Evolutionary conservation across 2,329 filamentous ascomycete species (phyloP).

Genomic region (Calonectria hawksworthii): DNA sequence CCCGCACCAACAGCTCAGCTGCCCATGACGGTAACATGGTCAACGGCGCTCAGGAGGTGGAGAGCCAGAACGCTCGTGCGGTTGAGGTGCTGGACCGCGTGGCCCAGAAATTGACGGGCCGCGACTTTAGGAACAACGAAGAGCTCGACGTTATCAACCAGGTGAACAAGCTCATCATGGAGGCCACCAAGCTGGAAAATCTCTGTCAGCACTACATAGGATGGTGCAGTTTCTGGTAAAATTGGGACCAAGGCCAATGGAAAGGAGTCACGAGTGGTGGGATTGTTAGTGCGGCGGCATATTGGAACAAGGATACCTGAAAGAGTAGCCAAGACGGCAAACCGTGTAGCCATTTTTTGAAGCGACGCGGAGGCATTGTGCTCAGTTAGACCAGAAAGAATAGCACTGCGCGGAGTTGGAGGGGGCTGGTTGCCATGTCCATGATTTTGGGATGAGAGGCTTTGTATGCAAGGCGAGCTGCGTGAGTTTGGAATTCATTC

Average conservation of each 20-base stretch:
- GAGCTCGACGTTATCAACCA: slow-evolving; percentile 89
- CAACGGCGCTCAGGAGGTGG: slow-evolving; percentile 66
- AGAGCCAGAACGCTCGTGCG: slow-evolving; percentile 93
- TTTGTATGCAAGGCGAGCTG: slow-evolving; percentile 11
- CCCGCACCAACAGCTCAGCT: slow-evolving; percentile 72
- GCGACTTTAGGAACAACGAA: slow-evolving; percentile 89
- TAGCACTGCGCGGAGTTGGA: slow-evolving; percentile 37
- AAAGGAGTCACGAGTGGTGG: background rate
- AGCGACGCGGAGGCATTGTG: slow-evolving; percentile 1
- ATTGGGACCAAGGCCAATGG: background rate
- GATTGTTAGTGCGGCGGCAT: background rate
- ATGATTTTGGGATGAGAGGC: slow-evolving; percentile 30
- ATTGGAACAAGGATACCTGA: background rate
- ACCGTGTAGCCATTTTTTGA: slow-evolving; percentile 10
- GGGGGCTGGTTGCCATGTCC: slow-evolving; percentile 18
- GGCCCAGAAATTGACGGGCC: slow-evolving; percentile 94
- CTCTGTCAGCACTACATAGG: slow-evolving; percentile 99
- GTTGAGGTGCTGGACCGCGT: slow-evolving; percentile 93
- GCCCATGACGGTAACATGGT: slow-evolving; percentile 51
- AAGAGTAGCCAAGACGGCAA: background rate
- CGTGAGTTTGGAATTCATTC: slow-evolving; percentile 18
- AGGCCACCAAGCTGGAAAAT: slow-evolving; percentile 97
- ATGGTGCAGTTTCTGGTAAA: slow-evolving; percentile 98
- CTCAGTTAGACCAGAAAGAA: slow-evolving; percentile 21
- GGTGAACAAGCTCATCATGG: slow-evolving; percentile 93